Evolutionary conservation across 768 basidiomycete species (phyloP).

Genomic region (Piloderma croceum): DNA sequence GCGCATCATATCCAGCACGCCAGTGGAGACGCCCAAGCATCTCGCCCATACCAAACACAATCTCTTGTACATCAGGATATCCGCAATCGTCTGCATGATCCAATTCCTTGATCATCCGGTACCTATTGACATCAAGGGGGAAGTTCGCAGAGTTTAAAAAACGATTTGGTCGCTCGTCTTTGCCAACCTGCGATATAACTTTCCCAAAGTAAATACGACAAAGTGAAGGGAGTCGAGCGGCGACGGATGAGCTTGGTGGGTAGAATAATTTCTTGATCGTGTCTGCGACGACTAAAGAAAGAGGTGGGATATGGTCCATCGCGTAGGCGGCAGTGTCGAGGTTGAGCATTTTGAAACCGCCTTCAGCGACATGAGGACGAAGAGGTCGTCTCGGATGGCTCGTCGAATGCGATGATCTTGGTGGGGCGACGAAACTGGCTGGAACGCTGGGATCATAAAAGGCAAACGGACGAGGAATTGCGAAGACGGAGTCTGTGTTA

Average conservation of each 20-base stretch:
- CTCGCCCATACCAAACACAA: slow-evolving; percentile 26
- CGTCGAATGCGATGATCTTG: not conserved
- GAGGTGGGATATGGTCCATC: slow-evolving; percentile 22
- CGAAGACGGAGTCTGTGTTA: slow-evolving; percentile 18
- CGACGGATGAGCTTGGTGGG: slow-evolving; percentile 8
- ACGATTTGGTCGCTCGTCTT: slow-evolving; percentile 4
- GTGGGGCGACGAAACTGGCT: not conserved
- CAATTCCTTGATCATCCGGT: slow-evolving; percentile 7
- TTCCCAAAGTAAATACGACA: slow-evolving; percentile 28
- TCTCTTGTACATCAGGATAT: slow-evolving; percentile 10
- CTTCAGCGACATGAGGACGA: slow-evolving; percentile 1
- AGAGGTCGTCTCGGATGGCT: not conserved
- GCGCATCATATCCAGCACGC: slow-evolving; percentile 22
- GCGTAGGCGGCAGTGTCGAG: slow-evolving; percentile 17
- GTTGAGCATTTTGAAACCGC: not conserved
- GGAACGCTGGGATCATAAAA: slow-evolving; percentile 13
- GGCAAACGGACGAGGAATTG: slow-evolving; percentile 17
- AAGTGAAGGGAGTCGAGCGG: slow-evolving; percentile 12
- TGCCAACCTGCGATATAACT: slow-evolving; percentile 7
- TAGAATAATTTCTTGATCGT: slow-evolving; percentile 15
- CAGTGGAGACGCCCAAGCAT: slow-evolving; percentile 26
- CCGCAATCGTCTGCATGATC: slow-evolving; percentile 5
- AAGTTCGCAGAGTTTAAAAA: slow-evolving; percentile 26
- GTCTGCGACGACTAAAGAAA: slow-evolving; percentile 13
- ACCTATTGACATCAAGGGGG: slow-evolving; percentile 21